A percentile compares a stretch with the other conserved stretches of the same genome.
These are phyloP conservation scores for Cicer bijugum DNA, from an alignment of 306 rosid species.

Conservation along the genomic window DNA sequence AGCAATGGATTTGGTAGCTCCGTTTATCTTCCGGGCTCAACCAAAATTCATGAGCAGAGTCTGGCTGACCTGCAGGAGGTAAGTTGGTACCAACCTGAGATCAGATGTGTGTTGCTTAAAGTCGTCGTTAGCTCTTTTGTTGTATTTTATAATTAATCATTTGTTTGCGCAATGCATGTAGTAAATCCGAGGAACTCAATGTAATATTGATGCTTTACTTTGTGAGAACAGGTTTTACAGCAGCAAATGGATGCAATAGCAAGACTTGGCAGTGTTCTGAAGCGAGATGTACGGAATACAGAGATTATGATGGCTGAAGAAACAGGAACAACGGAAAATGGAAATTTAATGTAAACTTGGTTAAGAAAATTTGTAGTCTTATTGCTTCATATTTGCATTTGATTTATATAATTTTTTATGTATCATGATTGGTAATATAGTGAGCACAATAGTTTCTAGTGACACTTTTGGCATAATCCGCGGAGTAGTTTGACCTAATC, in stretches of 20 bases:
- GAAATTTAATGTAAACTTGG: constrained; percentile 39
- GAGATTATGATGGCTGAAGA: constrained; percentile 88
- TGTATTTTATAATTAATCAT: not conserved
- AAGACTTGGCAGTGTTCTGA: constrained; percentile 85
- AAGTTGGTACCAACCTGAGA: constrained; percentile 24
- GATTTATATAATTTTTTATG: not conserved
- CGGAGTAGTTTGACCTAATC: not conserved
- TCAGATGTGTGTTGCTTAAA: constrained; percentile 9
- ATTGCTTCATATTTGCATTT: constrained; percentile 18
- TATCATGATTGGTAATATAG: constrained; percentile 29
- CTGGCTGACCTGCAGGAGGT: constrained; percentile 92
- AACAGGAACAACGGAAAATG: constrained; percentile 48
- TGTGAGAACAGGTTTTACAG: constrained; percentile 74
- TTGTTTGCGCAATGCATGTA: not conserved
- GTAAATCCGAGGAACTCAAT: not conserved
- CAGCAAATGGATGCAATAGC: constrained; percentile 96
- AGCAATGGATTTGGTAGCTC: constrained; percentile 64
- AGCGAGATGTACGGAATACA: constrained; percentile 86
- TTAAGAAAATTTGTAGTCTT: not conserved
- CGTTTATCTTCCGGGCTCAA: constrained; percentile 75
- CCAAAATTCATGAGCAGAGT: constrained; percentile 87
- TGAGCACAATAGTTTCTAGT: constrained; percentile 8
- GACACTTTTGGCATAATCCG: not conserved
- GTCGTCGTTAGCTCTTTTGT: not conserved
- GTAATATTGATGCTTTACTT: constrained; percentile 8